Percentiles rank a stretch among this genome's conserved stretches.
phyloP scores from a whole-genome alignment of 2,329 filamentous ascomycete species.

The Botrytis elliptica region DNA sequence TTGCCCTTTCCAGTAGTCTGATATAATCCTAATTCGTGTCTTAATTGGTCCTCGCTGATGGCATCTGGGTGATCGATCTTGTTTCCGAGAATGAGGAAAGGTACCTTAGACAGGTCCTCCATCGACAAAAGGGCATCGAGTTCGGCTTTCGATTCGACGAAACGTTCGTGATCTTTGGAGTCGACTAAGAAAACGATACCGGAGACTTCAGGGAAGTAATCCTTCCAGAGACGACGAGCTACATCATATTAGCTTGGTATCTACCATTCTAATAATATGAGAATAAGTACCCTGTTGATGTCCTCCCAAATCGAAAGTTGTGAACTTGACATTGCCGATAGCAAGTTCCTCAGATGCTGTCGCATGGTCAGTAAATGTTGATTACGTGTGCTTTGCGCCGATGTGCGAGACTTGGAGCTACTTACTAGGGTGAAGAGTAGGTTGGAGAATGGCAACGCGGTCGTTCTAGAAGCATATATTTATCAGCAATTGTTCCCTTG shows the following conservation, averaged over 20 bases:
- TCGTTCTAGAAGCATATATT: slow-evolving; percentile 63
- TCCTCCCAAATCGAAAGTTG: slow-evolving; percentile 89
- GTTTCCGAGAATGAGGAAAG: slow-evolving; percentile 95
- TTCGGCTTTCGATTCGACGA: slow-evolving; percentile 92
- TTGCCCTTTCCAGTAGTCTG: slow-evolving; percentile 97
- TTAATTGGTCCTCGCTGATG: slow-evolving; percentile 90
- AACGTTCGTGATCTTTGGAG: slow-evolving; percentile 93
- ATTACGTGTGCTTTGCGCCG: slow-evolving; percentile 25
- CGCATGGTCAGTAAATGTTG: slow-evolving; percentile 31
- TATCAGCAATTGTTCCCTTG: slow-evolving; percentile 27
- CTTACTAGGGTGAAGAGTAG: slow-evolving; percentile 85
- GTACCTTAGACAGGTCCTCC: slow-evolving; percentile 95
- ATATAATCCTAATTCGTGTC: slow-evolving; percentile 88
- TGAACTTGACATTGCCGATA: slow-evolving; percentile 92
- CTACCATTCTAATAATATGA: neutral
- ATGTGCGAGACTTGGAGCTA: slow-evolving; percentile 9
- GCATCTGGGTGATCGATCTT: slow-evolving; percentile 99
- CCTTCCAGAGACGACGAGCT: slow-evolving; percentile 93
- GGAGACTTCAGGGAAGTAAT: slow-evolving; percentile 95
- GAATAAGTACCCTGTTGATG: slow-evolving; percentile 75
- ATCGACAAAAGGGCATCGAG: slow-evolving; percentile 92
- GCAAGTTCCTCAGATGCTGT: slow-evolving; percentile 85
- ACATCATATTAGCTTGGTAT: slow-evolving; percentile 25
- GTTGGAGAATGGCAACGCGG: slow-evolving; percentile 85
- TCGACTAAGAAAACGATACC: slow-evolving; percentile 98